These are phyloP conservation scores for Capsicum pubescens DNA, from an alignment of 257 asterid genomes.

Conservation along the genomic window DNA sequence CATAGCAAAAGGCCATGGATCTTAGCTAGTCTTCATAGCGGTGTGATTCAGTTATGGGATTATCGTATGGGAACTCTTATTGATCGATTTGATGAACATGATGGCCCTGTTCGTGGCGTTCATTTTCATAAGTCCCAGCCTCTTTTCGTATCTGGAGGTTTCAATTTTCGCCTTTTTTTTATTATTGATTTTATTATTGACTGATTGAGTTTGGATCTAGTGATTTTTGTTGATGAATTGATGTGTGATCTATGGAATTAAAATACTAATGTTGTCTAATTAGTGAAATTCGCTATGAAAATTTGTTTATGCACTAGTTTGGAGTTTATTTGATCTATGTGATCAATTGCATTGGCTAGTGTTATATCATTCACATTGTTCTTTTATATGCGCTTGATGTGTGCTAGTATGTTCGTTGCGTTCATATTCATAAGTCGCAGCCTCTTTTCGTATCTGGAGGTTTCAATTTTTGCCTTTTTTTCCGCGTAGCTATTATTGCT, in stretches of 20 bases:
- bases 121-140: constrained; percentile 93
- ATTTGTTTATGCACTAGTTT: neutral
- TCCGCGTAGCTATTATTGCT: too few species aligned
- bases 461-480: too few species aligned
- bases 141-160: constrained; percentile 95
- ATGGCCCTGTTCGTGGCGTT: constrained; percentile 94
- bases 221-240: neutral
- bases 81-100: constrained; percentile 92
- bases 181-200: neutral
- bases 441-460: too few species aligned
- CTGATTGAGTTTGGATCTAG: neutral
- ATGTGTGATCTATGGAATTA: neutral
- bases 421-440: too few species aligned
- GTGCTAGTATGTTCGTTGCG: too few species aligned
- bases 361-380: constrained; percentile 10
- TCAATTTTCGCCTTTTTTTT: constrained; percentile 17
- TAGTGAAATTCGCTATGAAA: neutral
- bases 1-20: constrained; percentile 98
- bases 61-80: constrained; percentile 99
- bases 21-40: constrained; percentile 98
- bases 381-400: neutral
- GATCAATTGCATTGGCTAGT: neutral
- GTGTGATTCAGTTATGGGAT: constrained; percentile 99
- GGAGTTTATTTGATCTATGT: neutral
- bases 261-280: neutral